Base-by-base conservation (phyloP, 1,139 yeast genomes). In the Yamadazyma friedrichii region DNA sequence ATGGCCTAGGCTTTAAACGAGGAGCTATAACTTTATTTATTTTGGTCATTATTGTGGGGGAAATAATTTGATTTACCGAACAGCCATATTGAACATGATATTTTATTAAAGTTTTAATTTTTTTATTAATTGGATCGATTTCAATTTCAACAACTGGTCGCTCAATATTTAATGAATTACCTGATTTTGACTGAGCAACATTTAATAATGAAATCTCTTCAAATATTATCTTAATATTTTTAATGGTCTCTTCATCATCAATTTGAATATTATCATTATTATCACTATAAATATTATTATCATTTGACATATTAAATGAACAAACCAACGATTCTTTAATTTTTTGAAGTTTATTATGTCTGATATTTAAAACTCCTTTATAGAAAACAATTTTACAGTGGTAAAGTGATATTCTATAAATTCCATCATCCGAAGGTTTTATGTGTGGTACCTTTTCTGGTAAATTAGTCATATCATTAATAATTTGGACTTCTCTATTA, bases 171-270 rank as follows among this genome's bases (percentile, higher is more conserved):
- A 55, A 12, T 3, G 50, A 42, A 36, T 52, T 47, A 15, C 37
- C 37, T 9, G 53, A 44, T 33, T 49, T 54, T 2, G 46, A 15
- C 17, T 39, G 39, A 6, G 46, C 40, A 6, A 49, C 26, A 38
- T 51, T 51, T 12, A 53, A 40, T 6, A 55, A 27, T 9, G 39
- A 35, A 6, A 53, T 36, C 33, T 55, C 59, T 15, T 45, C 31
- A 27, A 25, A 32, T 11, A 41, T 26, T 8, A 30, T 32, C 4
- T 20, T 13, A 4, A 37, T 22, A 26, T 34, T 27, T 15, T 26
- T 26, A 26, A 8, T 22, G 10, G 28, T 25, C 4, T 12, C 11
- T 16, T 22, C 29, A 13, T 36, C 43, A 6, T 13, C 29, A 24
- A 36, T 31, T 20, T 20, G 24, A 5, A 20, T 5, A 20, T 20